phyloP scores from a whole-genome alignment of 306 rosid genomes.

The Datisca glomerata region DNA sequence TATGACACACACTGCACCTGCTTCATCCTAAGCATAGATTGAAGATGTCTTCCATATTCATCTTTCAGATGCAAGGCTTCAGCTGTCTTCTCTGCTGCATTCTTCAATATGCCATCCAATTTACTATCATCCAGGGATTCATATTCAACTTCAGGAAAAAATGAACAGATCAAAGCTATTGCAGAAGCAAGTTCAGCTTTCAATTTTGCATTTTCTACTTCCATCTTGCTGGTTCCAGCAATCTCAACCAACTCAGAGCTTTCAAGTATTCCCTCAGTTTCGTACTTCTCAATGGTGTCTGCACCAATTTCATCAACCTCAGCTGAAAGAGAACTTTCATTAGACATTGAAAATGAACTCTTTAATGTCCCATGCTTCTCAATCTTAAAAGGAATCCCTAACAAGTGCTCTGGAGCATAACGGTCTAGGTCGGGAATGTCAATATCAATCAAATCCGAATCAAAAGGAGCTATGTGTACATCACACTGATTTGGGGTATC shows the following conservation, averaged over 20 bases:
- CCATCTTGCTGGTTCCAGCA: slow-evolving; percentile 90
- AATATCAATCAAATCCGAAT: slow-evolving; percentile 63
- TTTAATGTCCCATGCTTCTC: slow-evolving; percentile 48
- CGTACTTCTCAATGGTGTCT: slow-evolving; percentile 36
- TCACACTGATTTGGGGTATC: slow-evolving; percentile 85
- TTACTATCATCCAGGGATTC: slow-evolving; percentile 59
- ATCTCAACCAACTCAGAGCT: slow-evolving; percentile 75
- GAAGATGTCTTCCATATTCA: slow-evolving; percentile 62
- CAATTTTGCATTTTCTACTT: slow-evolving; percentile 96
- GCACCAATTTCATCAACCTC: slow-evolving; percentile 41
- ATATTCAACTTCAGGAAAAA: slow-evolving; percentile 45
- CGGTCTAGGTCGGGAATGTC: slow-evolving; percentile 77
- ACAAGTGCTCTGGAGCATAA: slow-evolving; percentile 79
- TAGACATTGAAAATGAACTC: slow-evolving; percentile 41
- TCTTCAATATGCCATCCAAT: slow-evolving; percentile 52
- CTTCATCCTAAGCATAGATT: slow-evolving; percentile 70
- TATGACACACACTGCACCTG: slow-evolving; percentile 73
- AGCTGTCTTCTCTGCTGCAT: slow-evolving; percentile 64
- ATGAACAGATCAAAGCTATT: slow-evolving; percentile 69
- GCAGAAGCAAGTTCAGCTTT: slow-evolving; percentile 96
- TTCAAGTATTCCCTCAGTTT: slow-evolving; percentile 54
- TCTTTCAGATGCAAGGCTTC: slow-evolving; percentile 91
- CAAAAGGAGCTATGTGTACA: slow-evolving; percentile 90
- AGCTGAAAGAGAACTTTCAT: slow-evolving; percentile 41
- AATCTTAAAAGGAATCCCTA: slow-evolving; percentile 42